Base-by-base conservation (phyloP, 352 stramenopile genomes). In the Globisporangium ultimum region DNA sequence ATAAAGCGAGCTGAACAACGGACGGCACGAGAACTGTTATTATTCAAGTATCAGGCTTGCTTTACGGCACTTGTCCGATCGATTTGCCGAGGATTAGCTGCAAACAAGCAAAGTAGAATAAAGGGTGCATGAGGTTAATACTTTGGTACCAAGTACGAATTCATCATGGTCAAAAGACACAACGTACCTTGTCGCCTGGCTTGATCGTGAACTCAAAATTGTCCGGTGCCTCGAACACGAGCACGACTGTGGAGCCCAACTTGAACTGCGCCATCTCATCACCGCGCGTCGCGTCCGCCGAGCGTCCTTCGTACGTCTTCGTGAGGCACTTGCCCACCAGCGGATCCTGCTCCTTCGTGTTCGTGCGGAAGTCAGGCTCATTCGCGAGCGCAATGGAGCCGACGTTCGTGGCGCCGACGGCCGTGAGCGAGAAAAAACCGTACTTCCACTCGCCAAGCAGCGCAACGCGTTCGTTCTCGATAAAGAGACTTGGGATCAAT, bases 391-490 rank as follows among this genome's bases (percentile, higher is more conserved):
- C 71, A 68, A 95, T 94, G 11, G 84, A 94, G n/a, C 87, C 87
- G 7, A 95, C 87, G 49, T 95, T 95, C 12, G 84, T 89, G n/a
- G 87, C 87, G 17, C 87, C 87, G 22, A 95, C 87, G 38, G 85
- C 84, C 22, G 78, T 91, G 22, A 95, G 73, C 14, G 80, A 92
- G 58, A 92, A 94, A 58, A 92, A 93, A 13, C 85, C 85, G 43
- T 89, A 77, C 48, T 83, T 68, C 83, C 84, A 95, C 56, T 81
- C 61, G 47, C 87, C 87, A 22, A 91, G 45, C 13, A 95, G 61
- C 14, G 68, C 84, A 11, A 91, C 81, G 41, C 87, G 82, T 63
- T 95, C 87, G 57, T 95, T 95, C 58, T 90, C 80, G 28, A 90
- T 79, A 52, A 92, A 95, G 10, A 94, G 63, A 47, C 81, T 90